Evolutionary conservation across 805 yeast species (phyloP).

Genomic region (Monosporozyma siamensis): DNA sequence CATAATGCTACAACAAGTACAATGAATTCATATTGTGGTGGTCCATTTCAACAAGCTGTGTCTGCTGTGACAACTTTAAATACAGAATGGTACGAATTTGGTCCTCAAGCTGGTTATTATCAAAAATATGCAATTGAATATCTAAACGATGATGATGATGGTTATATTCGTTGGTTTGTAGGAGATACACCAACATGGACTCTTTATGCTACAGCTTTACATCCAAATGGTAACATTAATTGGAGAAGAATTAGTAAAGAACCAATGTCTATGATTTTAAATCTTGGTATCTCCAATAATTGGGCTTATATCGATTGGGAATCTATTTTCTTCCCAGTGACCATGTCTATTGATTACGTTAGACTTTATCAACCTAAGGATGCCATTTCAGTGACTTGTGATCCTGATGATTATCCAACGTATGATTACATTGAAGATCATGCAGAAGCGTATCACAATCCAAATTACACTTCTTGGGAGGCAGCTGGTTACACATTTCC

Average conservation of each 20-base stretch:
- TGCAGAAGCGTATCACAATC: constrained; percentile 53
- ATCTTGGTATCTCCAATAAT: constrained; percentile 80
- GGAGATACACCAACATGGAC: constrained; percentile 76
- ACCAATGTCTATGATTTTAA: constrained; percentile 84
- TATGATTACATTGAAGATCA: constrained; percentile 70
- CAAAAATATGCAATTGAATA: constrained; percentile 78
- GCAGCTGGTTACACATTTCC: constrained; percentile 66
- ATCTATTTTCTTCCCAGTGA: constrained; percentile 64
- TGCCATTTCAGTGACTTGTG: constrained; percentile 60
- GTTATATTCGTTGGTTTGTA: constrained; percentile 80
- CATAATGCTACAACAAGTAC: constrained; percentile 59
- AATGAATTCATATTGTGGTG: constrained; percentile 90
- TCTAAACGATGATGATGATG: constrained; percentile 55
- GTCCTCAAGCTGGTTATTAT: constrained; percentile 41
- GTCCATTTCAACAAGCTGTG: constrained; percentile 88
- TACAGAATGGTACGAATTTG: constrained; percentile 70
- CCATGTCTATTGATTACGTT: constrained; percentile 73
- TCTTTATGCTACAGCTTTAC: constrained; percentile 60
- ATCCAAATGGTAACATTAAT: constrained; percentile 85
- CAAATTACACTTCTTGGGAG: constrained; percentile 67
- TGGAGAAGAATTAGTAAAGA: constrained; percentile 78
- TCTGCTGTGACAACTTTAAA: constrained; percentile 76
- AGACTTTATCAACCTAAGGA: constrained; percentile 80
- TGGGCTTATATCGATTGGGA: constrained; percentile 96
- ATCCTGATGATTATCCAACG: constrained; percentile 81